A percentile compares a stretch with the other conserved stretches of the same genome.
Conservation (phyloP, 768 basidiomycete genomes). For the Serpula lacrymans region DNA sequence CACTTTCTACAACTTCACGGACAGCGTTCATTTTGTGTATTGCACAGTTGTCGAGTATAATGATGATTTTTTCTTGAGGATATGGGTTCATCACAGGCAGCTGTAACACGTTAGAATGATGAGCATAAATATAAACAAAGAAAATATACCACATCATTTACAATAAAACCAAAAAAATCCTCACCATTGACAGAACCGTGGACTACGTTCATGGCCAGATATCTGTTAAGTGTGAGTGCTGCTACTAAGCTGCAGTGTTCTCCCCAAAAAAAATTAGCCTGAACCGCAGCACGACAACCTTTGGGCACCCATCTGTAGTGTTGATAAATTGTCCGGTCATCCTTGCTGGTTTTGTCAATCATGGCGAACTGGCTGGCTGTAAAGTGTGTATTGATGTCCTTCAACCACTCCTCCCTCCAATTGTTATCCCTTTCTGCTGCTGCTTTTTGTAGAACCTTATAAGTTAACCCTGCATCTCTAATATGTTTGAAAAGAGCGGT, state of each 20-base stretch:
- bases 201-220: too few relatives aligned
- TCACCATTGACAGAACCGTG: too few relatives aligned
- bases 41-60: constrained; percentile 38
- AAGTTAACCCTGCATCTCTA: constrained; percentile 14
- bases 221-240: too few relatives aligned
- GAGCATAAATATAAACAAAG: too few relatives aligned
- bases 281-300: too few relatives aligned
- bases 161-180: too few relatives aligned
- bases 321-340: constrained; percentile 21
- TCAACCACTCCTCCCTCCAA: constrained; percentile 12
- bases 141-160: too few relatives aligned
- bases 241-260: too few relatives aligned
- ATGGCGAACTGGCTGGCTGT: constrained; percentile 18
- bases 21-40: too few relatives aligned
- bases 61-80: constrained; percentile 30
- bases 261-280: too few relatives aligned
- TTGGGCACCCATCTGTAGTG: constrained; percentile 1
- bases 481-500: constrained; percentile 18
- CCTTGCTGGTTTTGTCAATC: constrained; percentile 26
- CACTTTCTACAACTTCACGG: too few relatives aligned
- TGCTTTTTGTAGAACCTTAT: constrained; percentile 16
- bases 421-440: constrained; percentile 19
- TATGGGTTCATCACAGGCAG: constrained; percentile 37
- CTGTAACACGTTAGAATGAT: too few relatives aligned
- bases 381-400: constrained; percentile 7